Evolutionary conservation across 345 rosid genomes (phyloP), one percentile per base, ranked within the genome.

Genomic region (Combretum micranthum): DNA sequence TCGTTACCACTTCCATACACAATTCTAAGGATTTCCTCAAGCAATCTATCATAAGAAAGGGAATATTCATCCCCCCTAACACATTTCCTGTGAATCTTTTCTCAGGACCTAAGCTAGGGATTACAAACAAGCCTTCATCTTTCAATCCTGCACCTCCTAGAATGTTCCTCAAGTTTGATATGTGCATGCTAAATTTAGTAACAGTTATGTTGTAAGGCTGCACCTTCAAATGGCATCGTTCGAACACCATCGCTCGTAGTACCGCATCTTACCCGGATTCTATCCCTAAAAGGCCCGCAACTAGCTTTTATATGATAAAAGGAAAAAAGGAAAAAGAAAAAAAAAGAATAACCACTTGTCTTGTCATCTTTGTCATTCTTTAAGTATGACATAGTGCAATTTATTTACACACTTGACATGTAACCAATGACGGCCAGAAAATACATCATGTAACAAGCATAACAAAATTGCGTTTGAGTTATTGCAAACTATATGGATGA

Each of bases 181-280:
- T 59, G 13, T 53, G 56, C n/a, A 49, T 39, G 4, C 78, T 76
- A 73, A 82, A 76, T 47, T 74, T 78, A 2, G 78, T 78, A 12
- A 82, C 84, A 0, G 65, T 58, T 16, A 63, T 51, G 8, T 53
- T 39, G 26, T 79, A 79, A 0, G 84, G 82, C 2, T 44, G 22
- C 48, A 83, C 90, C 18, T 54, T 59, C 56, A 47, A 16, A 3
- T 2, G 0, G 0, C 75, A 78, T 12, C 46, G 53, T 55, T 76
- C 73, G 47, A 80, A 86, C 18, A 91, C 60, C 66, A 88, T 42
- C 55, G 77, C 65, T 56, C 92, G 53, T 45, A 91, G 84, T 4
- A 86, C 79, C 0, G 92, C 96, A 21, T 88, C 98, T 55, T 86
- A 96, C 9, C 95, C 98, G 0, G 95, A 74, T 68, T 88, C 85